These are phyloP conservation scores for Bruguiera parviflora DNA, from an alignment of 345 rosid species.

Conservation along the genomic window DNA sequence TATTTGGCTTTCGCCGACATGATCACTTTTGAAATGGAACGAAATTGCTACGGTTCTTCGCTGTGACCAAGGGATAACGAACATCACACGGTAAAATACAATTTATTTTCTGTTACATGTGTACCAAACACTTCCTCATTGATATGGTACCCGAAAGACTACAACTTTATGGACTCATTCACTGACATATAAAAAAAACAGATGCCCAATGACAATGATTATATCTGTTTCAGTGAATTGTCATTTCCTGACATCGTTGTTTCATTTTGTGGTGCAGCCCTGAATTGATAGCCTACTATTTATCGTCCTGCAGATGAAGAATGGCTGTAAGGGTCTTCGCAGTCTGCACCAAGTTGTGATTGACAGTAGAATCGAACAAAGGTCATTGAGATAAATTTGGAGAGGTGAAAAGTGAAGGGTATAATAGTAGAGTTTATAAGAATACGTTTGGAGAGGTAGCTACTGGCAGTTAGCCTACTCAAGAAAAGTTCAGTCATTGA, in stretches of 20 bases:
- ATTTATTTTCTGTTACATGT: not conserved
- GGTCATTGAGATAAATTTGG: too few species aligned
- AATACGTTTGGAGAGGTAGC: not conserved
- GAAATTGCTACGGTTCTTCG: too few species aligned
- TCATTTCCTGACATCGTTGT: constrained; percentile 27
- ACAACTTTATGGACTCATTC: not conserved
- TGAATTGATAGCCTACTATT: constrained; percentile 13
- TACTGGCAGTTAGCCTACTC: constrained; percentile 21
- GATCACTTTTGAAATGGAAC: constrained; percentile 4
- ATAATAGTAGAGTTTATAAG: not conserved
- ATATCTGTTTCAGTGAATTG: constrained; percentile 28
- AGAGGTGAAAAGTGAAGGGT: too few species aligned
- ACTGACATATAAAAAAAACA: constrained; percentile 8
- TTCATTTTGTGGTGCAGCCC: constrained; percentile 27
- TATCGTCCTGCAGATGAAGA: constrained; percentile 14
- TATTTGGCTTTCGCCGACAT: constrained; percentile 15
- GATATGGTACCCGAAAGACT: not conserved
- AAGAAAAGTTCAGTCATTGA: constrained; percentile 17
- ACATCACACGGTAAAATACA: not conserved
- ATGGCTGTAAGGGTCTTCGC: too few species aligned
- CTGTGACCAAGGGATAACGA: not conserved
- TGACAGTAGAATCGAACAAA: too few species aligned
- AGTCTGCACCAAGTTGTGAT: too few species aligned
- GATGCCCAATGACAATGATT: constrained; percentile 14
- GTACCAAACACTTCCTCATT: too few species aligned